A percentile compares a stretch with the other conserved stretches of the same genome.
Conservation (phyloP, 225 moss, liverwort and hornwort genomes). For the Polytrichum formosum region DNA sequence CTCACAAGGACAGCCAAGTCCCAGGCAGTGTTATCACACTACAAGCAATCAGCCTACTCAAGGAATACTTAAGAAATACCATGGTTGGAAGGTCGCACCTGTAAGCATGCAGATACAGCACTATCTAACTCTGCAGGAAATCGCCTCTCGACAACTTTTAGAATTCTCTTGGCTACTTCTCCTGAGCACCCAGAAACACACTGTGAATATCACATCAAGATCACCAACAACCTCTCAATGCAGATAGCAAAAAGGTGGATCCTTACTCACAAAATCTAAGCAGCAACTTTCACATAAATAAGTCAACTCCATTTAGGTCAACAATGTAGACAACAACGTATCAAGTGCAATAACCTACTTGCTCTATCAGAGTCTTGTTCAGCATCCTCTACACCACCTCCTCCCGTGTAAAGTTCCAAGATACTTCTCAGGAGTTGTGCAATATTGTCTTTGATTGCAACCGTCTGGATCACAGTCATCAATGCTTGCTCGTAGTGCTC, state of each 20-base stretch:
- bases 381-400: slow-evolving; percentile 20
- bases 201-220: not conserved
- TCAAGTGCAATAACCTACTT: slow-evolving; percentile 31
- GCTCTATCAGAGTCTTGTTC: slow-evolving; percentile 24
- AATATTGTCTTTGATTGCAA: slow-evolving; percentile 60
- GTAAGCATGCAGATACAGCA: slow-evolving; percentile 53
- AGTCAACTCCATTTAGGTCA: too few relatives aligned
- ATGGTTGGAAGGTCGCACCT: slow-evolving; percentile 29
- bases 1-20: too few relatives aligned
- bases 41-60: too few relatives aligned
- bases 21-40: too few relatives aligned
- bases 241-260: not conserved
- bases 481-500: slow-evolving; percentile 70
- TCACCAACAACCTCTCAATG: too few relatives aligned
- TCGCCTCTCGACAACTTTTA: slow-evolving; percentile 61
- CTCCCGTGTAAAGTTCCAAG: slow-evolving; percentile 44
- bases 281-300: too few relatives aligned
- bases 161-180: slow-evolving; percentile 54
- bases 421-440: slow-evolving; percentile 62
- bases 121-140: slow-evolving; percentile 76
- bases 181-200: slow-evolving; percentile 39
- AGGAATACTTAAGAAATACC: too few relatives aligned
- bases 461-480: slow-evolving; percentile 54
- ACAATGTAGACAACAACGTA: not conserved
- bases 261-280: too few relatives aligned